Evolutionary conservation across 345 rosid genomes (phyloP).

Genomic region (Melaleuca alternifolia): DNA sequence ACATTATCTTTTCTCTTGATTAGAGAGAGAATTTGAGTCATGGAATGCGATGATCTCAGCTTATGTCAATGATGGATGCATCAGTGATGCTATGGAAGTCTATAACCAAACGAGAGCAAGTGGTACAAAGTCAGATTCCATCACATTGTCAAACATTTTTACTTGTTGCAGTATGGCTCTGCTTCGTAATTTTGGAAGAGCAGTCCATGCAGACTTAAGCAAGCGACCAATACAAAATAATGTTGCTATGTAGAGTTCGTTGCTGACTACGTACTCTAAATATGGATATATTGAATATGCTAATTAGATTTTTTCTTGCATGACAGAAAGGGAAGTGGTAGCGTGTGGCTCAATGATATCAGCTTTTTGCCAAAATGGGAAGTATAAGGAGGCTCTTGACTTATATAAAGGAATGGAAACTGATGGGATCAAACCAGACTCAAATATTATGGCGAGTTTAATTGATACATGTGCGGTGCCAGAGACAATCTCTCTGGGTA

Average conservation of each 20-base stretch:
- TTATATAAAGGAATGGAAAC: constrained; percentile 36
- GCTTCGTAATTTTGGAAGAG: constrained; percentile 37
- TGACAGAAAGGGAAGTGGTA: constrained; percentile 48
- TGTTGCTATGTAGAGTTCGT: constrained; percentile 34
- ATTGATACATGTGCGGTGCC: constrained; percentile 43
- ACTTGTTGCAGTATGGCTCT: constrained; percentile 37
- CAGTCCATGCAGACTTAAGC: constrained; percentile 49
- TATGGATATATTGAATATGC: constrained; percentile 38
- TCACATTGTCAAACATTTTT: constrained; percentile 48
- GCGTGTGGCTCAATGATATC: constrained; percentile 73
- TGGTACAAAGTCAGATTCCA: constrained; percentile 32
- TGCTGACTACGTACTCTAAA: constrained; percentile 47
- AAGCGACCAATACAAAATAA: constrained; percentile 36
- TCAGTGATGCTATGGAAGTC: constrained; percentile 27
- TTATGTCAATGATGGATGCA: constrained; percentile 30
- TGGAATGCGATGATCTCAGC: constrained; percentile 80
- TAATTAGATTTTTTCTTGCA: constrained; percentile 25
- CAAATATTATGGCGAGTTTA: too few species aligned
- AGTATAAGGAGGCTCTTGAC: constrained; percentile 40
- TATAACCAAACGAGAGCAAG: constrained; percentile 35
- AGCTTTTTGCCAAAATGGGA: constrained; percentile 50
- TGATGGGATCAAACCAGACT: constrained; percentile 43
- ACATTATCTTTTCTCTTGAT: constrained; percentile 35
- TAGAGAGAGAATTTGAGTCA: constrained; percentile 33
- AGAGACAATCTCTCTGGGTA: constrained; percentile 34